phyloP scores from a whole-genome alignment of 495 filamentous ascomycete species.

The Tuber aestivum region DNA sequence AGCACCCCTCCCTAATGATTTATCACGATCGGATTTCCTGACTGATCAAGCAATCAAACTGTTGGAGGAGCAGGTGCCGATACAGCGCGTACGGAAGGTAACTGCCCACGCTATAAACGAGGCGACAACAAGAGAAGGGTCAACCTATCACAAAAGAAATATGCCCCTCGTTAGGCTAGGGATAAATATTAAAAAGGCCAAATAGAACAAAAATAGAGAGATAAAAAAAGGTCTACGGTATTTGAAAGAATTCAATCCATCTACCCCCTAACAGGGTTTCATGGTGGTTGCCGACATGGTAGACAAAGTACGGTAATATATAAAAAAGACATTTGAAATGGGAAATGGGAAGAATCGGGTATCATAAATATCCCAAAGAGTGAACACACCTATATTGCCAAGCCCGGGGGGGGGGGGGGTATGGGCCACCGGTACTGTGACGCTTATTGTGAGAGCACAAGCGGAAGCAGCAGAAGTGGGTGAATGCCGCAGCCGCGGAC shows the following conservation, averaged over 20 bases:
- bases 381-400: background rate
- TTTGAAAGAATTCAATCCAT: background rate
- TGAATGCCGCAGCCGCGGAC: constrained; percentile 13
- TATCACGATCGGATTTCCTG: background rate
- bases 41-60: background rate
- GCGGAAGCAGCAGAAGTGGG: constrained; percentile 13
- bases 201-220: background rate
- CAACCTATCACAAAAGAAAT: background rate
- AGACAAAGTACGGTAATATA: constrained; percentile 1
- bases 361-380: background rate
- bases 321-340: background rate
- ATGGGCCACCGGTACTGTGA: background rate
- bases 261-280: background rate
- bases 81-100: background rate
- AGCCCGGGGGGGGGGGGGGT: background rate
- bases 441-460: background rate
- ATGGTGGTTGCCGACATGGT: background rate
- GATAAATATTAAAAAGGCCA: background rate
- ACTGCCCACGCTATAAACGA: background rate
- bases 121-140: background rate
- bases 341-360: background rate
- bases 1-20: background rate
- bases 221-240: background rate
- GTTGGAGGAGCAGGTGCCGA: background rate
- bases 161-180: background rate